A percentile compares a stretch with the other conserved stretches of the same genome.
Evolutionary conservation across 345 rosid species (phyloP).

Genomic region (Arabidopsis thaliana): DNA sequence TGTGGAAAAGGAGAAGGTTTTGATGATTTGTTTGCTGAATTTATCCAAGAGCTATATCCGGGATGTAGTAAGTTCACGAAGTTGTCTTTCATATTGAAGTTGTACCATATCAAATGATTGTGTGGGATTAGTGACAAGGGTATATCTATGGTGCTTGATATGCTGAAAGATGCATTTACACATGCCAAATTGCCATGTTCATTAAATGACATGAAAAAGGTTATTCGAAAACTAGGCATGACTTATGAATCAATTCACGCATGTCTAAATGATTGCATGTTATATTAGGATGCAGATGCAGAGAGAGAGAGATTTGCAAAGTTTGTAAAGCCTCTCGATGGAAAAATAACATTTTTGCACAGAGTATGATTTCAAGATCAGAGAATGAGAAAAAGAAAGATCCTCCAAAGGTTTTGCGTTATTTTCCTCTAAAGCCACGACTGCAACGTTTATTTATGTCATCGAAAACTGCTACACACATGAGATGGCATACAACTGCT

Average conservation of each 20-base stretch:
- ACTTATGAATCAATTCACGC: not conserved
- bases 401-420: not conserved
- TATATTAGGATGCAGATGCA: not conserved
- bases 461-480: conserved; percentile 12
- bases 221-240: not conserved
- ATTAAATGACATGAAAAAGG: not conserved
- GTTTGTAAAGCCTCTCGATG: not conserved
- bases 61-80: conserved; percentile 7
- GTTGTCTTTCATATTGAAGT: conserved; percentile 4
- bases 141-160: conserved; percentile 16
- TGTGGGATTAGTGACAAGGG: not conserved
- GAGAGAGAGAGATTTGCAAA: not conserved
- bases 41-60: not conserved
- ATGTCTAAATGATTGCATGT: conserved; percentile 7
- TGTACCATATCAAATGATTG: conserved; percentile 13
- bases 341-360: not conserved
- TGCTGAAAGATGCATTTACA: conserved; percentile 18
- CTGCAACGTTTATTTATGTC: not conserved
- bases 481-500: not conserved
- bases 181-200: not conserved
- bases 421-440: not conserved
- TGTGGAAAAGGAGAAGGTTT: conserved; percentile 2
- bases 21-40: conserved; percentile 7
- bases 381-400: not conserved
- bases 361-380: not conserved